Evolutionary conservation across 352 stramenopile species (phyloP), one percentile per base, ranked within the genome.

Genomic region (Elongisporangium anandrum): DNA sequence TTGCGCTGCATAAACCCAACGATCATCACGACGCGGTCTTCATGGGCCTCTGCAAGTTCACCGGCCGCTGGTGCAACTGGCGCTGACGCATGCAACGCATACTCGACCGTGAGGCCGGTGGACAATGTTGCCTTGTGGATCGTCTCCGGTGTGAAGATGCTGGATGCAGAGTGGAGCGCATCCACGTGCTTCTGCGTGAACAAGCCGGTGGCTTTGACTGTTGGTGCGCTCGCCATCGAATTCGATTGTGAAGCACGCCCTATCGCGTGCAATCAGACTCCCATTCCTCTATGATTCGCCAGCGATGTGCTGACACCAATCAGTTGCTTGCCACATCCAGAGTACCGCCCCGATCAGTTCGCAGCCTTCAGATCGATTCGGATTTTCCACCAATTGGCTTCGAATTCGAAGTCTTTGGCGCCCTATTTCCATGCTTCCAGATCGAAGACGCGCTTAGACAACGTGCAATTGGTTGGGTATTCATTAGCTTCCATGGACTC

Each of bases 71-170:
- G 50, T 19, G 26, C 56, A n/a, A n/a, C n/a, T n/a, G n/a, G n/a
- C n/a, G 34, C 49, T 52, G 9, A 61, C 26, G 9, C 64, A 15
- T 72, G 58, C 10, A 77, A 57, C 9, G 69, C 45, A 52, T 69
- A 77, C 50, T 77, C 72, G 4, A 80, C 20, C 10, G 63, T 69
- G 39, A 80, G 57, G 0, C 65, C 68, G 10, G 68, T 73, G 3
- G 39, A 15, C 19, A 80, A 22, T 48, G 52, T 66, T 12, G 63
- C 61, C 26, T 59, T 59, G 34, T 58, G 54, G 29, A 70, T 61
- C 41, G 61, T 69, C 4, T 63, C 59, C 19, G 53, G 52, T 17
- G 68, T 26, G 52, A 80, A 80, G 41, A 75, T 63, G 50, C 63
- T 71, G 17, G 52, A 26, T n/a, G 61, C 66, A 22, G 72, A 80